Evolutionary conservation across 2,329 filamentous ascomycete genomes (phyloP).

Genomic region (Bipolaris gigantea): DNA sequence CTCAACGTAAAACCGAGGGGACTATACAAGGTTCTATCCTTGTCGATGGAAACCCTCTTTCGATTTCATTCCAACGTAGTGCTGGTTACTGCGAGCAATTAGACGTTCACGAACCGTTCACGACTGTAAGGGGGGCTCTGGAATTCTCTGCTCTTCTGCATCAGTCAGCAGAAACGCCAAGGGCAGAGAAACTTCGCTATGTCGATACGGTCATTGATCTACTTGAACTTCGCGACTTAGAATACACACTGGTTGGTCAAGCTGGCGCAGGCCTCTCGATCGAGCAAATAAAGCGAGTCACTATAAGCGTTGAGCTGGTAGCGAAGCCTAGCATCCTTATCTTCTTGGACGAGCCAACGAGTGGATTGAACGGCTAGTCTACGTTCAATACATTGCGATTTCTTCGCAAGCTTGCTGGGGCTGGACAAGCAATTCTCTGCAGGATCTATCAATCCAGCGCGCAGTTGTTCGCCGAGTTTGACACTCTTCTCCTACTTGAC

Average conservation of each 20-base stretch:
- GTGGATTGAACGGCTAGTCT: slow-evolving; percentile 77
- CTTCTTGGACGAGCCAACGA: slow-evolving; percentile 65
- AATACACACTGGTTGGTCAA: slow-evolving; percentile 55
- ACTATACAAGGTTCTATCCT: slow-evolving; percentile 80
- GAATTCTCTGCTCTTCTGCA: slow-evolving; percentile 62
- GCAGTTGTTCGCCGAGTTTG: slow-evolving; percentile 85
- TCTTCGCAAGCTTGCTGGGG: slow-evolving; percentile 80
- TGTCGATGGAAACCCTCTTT: slow-evolving; percentile 72
- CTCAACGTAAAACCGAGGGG: slow-evolving; percentile 79
- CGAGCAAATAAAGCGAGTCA: slow-evolving; percentile 65
- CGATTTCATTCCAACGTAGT: slow-evolving; percentile 80
- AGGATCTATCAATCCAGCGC: slow-evolving; percentile 94
- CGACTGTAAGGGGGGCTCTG: slow-evolving; percentile 63
- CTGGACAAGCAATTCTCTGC: slow-evolving; percentile 78
- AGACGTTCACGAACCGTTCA: slow-evolving; percentile 60
- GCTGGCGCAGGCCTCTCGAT: slow-evolving; percentile 28
- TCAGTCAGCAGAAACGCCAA: slow-evolving; percentile 57
- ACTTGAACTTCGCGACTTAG: slow-evolving; percentile 61
- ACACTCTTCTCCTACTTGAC: slow-evolving; percentile 73
- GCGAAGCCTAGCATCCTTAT: slow-evolving; percentile 24
- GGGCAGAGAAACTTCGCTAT: slow-evolving; percentile 60
- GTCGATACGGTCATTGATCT: slow-evolving; percentile 62
- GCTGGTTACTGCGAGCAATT: slow-evolving; percentile 59
- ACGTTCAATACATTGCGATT: slow-evolving; percentile 85
- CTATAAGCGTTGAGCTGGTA: slow-evolving; percentile 54